Evolutionary conservation across 2,329 filamentous ascomycete species (phyloP), one percentile per base, ranked within the genome.

Genomic region (Pseudogymnoascus sp.): DNA sequence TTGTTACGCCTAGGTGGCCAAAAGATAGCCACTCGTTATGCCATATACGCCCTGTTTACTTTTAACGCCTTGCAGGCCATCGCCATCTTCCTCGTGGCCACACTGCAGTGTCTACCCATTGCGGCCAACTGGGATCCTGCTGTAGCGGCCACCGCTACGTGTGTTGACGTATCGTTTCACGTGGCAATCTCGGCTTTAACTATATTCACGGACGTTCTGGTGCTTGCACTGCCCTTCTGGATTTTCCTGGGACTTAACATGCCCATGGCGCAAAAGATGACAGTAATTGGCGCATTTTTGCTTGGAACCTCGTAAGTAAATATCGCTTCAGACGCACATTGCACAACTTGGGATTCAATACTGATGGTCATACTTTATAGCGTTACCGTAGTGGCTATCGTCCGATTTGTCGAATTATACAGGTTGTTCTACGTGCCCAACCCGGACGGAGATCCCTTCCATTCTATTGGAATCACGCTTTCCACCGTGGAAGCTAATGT

Each of bases 211-310:
- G 78, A 79, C 35, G 66, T 78, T 0, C 65, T 78, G 50, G 72
- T 77, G 4, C 69, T 78, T 6, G 64, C 70, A 0, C 67, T 80
- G 14, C 77, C 77, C 0, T 72, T 78, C 33, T 74, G 71, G 66
- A 75, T 78, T 28, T 79, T 79, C 61, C 60, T 75, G 7, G 72
- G 72, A 4, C 69, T 79, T 14, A 76, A 75, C 37, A 77, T 79
- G 68, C 71, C 72, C 5, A 69, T 66, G 18, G 72, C 70, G 33
- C 71, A 73, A 11, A 78, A 78, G 64, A 66, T 75, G 11, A 76
- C 75, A 0, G 66, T 79, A 4, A 72, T 79, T 42, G 65, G 72
- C 8, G 73, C 79, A 5, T 79, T 79, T 62, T 64, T 74, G 3
- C 64, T 78, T 5, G 77, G 77, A 35, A 68, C 66, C 11, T 62